Conservation (phyloP, 2,329 filamentous ascomycete species). For the Colletotrichum limetticola region DNA sequence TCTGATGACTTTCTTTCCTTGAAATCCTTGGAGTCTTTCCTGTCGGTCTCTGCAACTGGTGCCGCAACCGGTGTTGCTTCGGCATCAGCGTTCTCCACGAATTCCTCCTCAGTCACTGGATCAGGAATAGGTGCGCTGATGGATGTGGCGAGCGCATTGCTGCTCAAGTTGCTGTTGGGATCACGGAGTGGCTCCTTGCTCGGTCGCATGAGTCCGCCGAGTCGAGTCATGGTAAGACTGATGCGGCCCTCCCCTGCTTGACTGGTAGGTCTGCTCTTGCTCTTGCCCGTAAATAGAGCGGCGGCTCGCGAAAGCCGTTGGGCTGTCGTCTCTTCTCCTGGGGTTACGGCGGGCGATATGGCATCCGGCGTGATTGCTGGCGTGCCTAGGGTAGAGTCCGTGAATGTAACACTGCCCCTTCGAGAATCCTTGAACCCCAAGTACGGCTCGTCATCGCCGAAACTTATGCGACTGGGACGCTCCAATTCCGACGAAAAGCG, state of each 20-base stretch:
- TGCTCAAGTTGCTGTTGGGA: conserved; percentile 29
- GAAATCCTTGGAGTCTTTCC: conserved; percentile 36
- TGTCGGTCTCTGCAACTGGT: conserved; percentile 9
- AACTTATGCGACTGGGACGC: conserved; percentile 57
- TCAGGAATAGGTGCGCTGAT: conserved; percentile 28
- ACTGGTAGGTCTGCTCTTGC: conserved; percentile 66
- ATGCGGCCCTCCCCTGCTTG: conserved; percentile 69
- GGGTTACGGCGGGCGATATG: conserved; percentile 52
- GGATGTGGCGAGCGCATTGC: conserved; percentile 29
- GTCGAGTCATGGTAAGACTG: conserved; percentile 66
- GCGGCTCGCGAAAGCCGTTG: conserved; percentile 68
- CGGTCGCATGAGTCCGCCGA: conserved; percentile 61
- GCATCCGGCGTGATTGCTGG: conserved; percentile 49
- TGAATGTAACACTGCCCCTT: conserved; percentile 62
- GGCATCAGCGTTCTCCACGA: conserved; percentile 31
- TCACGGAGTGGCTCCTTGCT: conserved; percentile 61
- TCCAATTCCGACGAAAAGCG: conserved; percentile 68
- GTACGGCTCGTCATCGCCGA: conserved; percentile 52
- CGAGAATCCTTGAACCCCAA: conserved; percentile 52
- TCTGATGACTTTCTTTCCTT: conserved; percentile 32
- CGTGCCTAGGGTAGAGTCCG: conserved; percentile 54
- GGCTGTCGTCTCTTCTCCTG: conserved; percentile 63
- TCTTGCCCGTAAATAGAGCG: conserved; percentile 60
- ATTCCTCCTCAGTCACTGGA: conserved; percentile 34
- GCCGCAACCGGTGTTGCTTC: conserved; percentile 17